Conservation (phyloP, 768 basidiomycete genomes). For the Leccinum longicurvipes region DNA sequence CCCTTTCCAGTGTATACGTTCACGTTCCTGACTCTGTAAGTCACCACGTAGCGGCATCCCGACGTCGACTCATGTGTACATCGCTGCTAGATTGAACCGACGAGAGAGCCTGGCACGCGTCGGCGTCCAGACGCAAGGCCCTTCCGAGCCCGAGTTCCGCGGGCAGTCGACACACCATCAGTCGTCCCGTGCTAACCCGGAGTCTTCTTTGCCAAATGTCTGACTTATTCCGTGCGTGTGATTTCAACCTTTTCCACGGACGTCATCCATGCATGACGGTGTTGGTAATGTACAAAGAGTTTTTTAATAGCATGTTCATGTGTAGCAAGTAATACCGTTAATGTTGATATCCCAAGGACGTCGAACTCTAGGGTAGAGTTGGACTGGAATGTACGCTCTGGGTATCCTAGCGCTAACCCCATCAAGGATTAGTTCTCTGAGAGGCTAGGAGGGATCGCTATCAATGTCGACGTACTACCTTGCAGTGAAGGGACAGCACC, state of each 20-base stretch:
- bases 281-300: neutral
- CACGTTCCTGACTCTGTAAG: slow-evolving; percentile 14
- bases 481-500: too few relatives aligned
- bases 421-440: too few relatives aligned
- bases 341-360: neutral
- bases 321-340: neutral
- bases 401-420: too few relatives aligned
- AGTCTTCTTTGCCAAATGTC: neutral
- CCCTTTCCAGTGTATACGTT: slow-evolving; percentile 10
- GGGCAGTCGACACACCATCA: neutral
- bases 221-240: too few relatives aligned
- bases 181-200: neutral
- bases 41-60: neutral
- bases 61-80: neutral
- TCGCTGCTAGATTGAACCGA: slow-evolving; percentile 10
- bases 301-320: neutral
- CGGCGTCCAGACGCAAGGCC: neutral
- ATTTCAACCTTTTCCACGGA: too few relatives aligned
- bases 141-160: neutral
- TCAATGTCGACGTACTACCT: too few relatives aligned
- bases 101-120: slow-evolving; percentile 1
- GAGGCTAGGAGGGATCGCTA: too few relatives aligned
- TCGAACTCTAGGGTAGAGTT: neutral
- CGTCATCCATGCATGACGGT: too few relatives aligned
- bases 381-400: neutral